A percentile compares a stretch with the other conserved stretches of the same genome.
phyloP scores from a whole-genome alignment of 2,329 filamentous ascomycete genomes.

The Leptographium galeiforme region DNA sequence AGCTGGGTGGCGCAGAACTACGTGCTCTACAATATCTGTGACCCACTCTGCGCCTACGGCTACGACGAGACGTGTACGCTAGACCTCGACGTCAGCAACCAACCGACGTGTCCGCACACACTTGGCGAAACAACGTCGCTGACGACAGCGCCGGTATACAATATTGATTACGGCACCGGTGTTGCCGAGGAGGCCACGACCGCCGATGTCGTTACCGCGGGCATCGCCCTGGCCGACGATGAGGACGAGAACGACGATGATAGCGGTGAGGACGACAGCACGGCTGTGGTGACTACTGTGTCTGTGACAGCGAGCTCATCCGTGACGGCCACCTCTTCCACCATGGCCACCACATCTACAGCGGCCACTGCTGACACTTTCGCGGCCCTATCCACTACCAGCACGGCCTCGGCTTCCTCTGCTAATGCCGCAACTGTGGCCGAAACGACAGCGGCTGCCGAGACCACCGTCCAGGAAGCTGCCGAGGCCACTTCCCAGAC shows the following conservation, averaged over 20 bases:
- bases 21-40: constrained; percentile 38
- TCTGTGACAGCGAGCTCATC: background rate
- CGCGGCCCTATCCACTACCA: background rate
- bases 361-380: background rate
- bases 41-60: constrained; percentile 35
- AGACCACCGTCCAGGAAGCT: background rate
- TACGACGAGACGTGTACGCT: constrained; percentile 36
- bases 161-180: constrained; percentile 38
- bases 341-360: no score
- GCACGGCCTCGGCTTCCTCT: background rate
- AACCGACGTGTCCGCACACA: constrained; percentile 33
- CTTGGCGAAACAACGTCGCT: constrained; percentile 26
- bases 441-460: background rate
- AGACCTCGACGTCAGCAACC: constrained; percentile 26
- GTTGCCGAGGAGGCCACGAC: constrained; percentile 22
- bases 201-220: constrained; percentile 10
- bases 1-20: constrained; percentile 41
- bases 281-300: background rate
- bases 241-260: background rate
- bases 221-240: background rate
- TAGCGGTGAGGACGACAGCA: background rate
- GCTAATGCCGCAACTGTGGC: background rate
- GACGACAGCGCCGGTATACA: constrained; percentile 29
- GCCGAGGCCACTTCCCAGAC: no score
- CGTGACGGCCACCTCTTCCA: background rate